Evolutionary conservation across 1,139 yeast genomes (phyloP).

Genomic region (Pichia sp.): DNA sequence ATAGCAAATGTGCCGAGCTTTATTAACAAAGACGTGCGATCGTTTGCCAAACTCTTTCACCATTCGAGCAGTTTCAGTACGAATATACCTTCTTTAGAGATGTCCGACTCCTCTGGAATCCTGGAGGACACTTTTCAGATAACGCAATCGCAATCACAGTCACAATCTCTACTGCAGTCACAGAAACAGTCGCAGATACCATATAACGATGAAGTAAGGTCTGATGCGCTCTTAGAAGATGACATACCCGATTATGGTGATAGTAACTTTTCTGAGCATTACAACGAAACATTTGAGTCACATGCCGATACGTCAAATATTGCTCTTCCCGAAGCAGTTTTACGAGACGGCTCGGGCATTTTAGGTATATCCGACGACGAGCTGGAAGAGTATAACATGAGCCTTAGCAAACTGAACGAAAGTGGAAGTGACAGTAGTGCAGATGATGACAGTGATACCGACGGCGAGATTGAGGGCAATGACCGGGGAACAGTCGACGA

Average conservation of each 20-base stretch:
- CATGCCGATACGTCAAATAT: slow-evolving; percentile 29
- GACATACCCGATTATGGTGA: slow-evolving; percentile 2
- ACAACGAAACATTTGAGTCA: slow-evolving; percentile 23
- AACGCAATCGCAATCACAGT: slow-evolving; percentile 15
- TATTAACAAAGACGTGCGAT: slow-evolving; percentile 14
- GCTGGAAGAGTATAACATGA: slow-evolving; percentile 9
- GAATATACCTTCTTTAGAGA: slow-evolving; percentile 2
- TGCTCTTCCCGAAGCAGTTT: slow-evolving; percentile 33
- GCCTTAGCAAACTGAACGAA: neutral
- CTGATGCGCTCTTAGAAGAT: neutral
- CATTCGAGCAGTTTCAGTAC: slow-evolving; percentile 13
- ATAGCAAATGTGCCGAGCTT: slow-evolving; percentile 14
- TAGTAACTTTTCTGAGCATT: slow-evolving; percentile 14
- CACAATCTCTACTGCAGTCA: slow-evolving; percentile 7
- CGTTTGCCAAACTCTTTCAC: slow-evolving; percentile 10
- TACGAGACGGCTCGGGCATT: slow-evolving; percentile 28
- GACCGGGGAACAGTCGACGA: neutral
- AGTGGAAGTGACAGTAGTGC: neutral
- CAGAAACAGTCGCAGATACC: neutral
- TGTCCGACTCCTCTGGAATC: slow-evolving; percentile 1
- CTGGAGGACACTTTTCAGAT: slow-evolving; percentile 15
- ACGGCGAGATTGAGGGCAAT: neutral
- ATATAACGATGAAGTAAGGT: neutral
- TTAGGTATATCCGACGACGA: slow-evolving; percentile 13
- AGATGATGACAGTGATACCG: neutral